These are phyloP conservation scores for Ballota nigra DNA, from an alignment of 257 asterid species.

Conservation along the genomic window DNA sequence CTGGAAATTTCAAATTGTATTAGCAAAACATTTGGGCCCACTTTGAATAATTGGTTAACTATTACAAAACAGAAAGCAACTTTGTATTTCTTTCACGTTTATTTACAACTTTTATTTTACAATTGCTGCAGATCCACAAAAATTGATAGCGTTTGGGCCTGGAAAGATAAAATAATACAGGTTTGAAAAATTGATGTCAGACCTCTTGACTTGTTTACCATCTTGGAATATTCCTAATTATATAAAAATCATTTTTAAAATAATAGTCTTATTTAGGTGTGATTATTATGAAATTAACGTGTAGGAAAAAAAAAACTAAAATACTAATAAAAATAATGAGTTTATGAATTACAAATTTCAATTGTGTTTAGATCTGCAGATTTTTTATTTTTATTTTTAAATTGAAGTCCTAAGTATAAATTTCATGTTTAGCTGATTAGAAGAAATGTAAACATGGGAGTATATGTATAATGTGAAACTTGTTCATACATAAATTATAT, in stretches of 20 bases:
- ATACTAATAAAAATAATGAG: not conserved
- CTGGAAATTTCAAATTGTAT: not conserved
- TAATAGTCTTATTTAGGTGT: not conserved
- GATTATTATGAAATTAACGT: too few relatives aligned
- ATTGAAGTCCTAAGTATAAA: too few relatives aligned
- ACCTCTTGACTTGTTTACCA: not conserved
- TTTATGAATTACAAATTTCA: not conserved
- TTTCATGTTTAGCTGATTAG: too few relatives aligned
- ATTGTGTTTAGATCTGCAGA: too few relatives aligned
- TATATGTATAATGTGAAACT: too few relatives aligned
- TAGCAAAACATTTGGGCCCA: not conserved
- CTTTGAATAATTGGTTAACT: not conserved
- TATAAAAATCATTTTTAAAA: not conserved
- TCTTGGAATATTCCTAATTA: not conserved
- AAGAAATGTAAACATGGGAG: too few relatives aligned
- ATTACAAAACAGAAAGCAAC: constrained; percentile 12
- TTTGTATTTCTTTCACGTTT: not conserved
- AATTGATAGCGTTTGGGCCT: not conserved
- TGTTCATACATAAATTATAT: too few relatives aligned
- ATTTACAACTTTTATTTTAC: not conserved
- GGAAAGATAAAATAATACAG: not conserved
- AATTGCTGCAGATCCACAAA: not conserved
- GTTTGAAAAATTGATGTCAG: not conserved
- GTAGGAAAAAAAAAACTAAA: too few relatives aligned
- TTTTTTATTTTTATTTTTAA: too few relatives aligned